Base-by-base conservation (phyloP, 495 filamentous ascomycete species). In the Daldinia caldariorum region DNA sequence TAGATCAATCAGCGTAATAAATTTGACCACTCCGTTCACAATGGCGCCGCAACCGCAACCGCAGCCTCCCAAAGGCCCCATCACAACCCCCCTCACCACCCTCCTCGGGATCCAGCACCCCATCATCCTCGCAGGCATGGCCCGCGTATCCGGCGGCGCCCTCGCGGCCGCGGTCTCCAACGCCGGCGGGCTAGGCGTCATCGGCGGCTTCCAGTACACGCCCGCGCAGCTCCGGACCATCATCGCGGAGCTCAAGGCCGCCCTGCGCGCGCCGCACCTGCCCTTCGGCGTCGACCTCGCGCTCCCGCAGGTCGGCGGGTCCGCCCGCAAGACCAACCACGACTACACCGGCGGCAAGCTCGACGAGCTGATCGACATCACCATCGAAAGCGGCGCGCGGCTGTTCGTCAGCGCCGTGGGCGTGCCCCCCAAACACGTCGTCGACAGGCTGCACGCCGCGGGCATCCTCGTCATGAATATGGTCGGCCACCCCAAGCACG, bases 391-490 rank as follows among this genome's bases (percentile, higher is more conserved):
- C 71, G 88, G 90, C 29, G 89, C 93, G n/a, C 87, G 82, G 78
- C 80, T 96, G 55, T 97, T 97, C 75, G 91, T 96, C 58, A 87
- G 81, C 43, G 93, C 93, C 0, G 92, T 97, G 0, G 93, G 93
- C 14, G 89, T 96, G 2, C 93, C 93, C 12, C 92, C 92, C 0
- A 80, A 81, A 57, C 79, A 76, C 45, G 85, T 91, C 3, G 87
- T 97, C 34, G 87, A 91, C 73, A 76, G 85, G 39, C 81, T 97
- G 20, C 93, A 97, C 72, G 83, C 82, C 9, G 90, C 88, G 0
- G 91, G 90, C 0, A 89, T 97, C 34, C 74, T 94, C 51, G 83
- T 96, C 22, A 96, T 96, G 93, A 97, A 96, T 76, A 97, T 97
- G 93, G 93, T 96, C n/a, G 93, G 93, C 0, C 88, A 90, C 55